These are phyloP conservation scores for Mycena chlorophos DNA, from an alignment of 768 basidiomycete genomes.

Conservation along the genomic window DNA sequence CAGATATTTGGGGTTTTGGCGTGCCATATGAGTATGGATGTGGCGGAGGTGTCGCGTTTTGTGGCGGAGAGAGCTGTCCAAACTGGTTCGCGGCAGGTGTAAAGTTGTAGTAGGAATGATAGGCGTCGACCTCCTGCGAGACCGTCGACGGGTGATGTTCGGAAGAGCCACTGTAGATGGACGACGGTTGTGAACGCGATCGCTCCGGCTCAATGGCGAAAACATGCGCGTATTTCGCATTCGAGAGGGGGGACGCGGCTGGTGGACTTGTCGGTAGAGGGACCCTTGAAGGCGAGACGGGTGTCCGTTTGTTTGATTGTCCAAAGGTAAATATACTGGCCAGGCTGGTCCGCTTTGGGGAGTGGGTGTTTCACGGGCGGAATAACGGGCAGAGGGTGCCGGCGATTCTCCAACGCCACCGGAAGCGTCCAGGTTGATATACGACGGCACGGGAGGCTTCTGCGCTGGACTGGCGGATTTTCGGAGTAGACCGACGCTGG, in stretches of 20 bases:
- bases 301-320: slow-evolving; percentile 26
- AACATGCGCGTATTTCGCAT: slow-evolving; percentile 6
- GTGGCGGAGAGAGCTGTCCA: slow-evolving; percentile 11
- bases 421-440: slow-evolving; percentile 45
- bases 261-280: slow-evolving; percentile 15
- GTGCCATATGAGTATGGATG: slow-evolving; percentile 55
- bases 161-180: slow-evolving; percentile 18
- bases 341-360: slow-evolving; percentile 49
- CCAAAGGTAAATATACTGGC: slow-evolving; percentile 55
- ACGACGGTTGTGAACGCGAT: slow-evolving; percentile 11
- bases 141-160: slow-evolving; percentile 11
- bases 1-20: slow-evolving; percentile 20
- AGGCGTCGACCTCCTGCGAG: slow-evolving; percentile 17
- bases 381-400: slow-evolving; percentile 33
- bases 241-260: slow-evolving; percentile 3
- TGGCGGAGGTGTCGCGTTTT: slow-evolving; percentile 28
- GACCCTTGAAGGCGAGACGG: slow-evolving; percentile 23
- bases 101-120: slow-evolving; percentile 22
- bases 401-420: slow-evolving; percentile 74
- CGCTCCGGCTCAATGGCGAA: slow-evolving; percentile 7
- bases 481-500: slow-evolving; percentile 29
- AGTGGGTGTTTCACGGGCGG: slow-evolving; percentile 26
- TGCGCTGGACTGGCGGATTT: slow-evolving; percentile 38
- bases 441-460: slow-evolving; percentile 38
- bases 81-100: slow-evolving; percentile 17